phyloP scores from a whole-genome alignment of 768 basidiomycete species.

The Agrocybe pediades region DNA sequence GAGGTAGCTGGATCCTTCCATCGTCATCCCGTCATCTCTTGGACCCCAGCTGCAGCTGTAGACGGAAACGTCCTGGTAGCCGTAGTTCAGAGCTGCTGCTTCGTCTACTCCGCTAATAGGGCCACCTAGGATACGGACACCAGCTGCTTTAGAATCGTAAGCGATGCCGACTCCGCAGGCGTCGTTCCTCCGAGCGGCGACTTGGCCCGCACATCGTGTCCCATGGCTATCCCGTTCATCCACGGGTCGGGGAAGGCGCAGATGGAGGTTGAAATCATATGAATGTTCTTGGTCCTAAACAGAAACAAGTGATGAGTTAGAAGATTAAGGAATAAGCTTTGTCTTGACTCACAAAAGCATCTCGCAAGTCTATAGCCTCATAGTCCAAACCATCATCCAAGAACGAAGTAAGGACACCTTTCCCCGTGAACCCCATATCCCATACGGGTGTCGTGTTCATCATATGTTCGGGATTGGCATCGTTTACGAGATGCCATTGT shows the following conservation, averaged over 20 bases:
- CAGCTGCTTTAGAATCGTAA: conserved; percentile 86
- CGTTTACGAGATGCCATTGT: conserved; percentile 96
- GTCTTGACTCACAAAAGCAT: conserved; percentile 78
- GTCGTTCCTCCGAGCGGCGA: conserved; percentile 88
- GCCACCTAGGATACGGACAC: conserved; percentile 91
- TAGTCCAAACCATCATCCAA: conserved; percentile 96
- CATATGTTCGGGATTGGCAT: conserved; percentile 72
- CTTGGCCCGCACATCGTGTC: conserved; percentile 95
- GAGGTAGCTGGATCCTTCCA: conserved; percentile 90
- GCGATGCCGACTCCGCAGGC: conserved; percentile 95
- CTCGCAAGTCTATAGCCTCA: conserved; percentile 78
- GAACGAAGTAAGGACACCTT: conserved; percentile 81
- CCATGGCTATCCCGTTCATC: conserved; percentile 92
- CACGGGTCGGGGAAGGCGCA: conserved; percentile 78
- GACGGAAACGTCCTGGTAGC: conserved; percentile 86
- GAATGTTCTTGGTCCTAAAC: conserved; percentile 80
- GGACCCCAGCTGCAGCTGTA: conserved; percentile 99
- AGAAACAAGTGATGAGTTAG: conserved; percentile 35
- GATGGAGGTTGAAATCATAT: conserved; percentile 96
- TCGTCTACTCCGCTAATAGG: conserved; percentile 94
- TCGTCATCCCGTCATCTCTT: conserved; percentile 86
- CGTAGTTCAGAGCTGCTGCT: conserved; percentile 91
- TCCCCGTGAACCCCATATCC: conserved; percentile 87
- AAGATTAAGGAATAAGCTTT: background rate
- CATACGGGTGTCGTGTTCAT: conserved; percentile 92